Base-by-base conservation (phyloP, 305 asterid genomes). In the Rubia occidens region DNA sequence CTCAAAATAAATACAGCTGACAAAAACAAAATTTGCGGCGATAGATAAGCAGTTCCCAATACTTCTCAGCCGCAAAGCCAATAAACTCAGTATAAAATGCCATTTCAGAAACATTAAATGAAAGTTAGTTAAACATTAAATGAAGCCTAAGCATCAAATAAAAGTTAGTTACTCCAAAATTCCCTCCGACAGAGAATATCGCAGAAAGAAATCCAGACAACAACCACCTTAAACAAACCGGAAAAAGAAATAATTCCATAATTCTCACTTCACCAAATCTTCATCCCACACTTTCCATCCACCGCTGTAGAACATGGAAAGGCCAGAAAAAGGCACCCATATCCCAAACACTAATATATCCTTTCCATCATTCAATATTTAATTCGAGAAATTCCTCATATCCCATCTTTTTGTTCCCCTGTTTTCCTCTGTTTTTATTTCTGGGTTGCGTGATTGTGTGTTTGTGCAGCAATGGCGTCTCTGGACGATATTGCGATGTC, bases 401-500 rank as follows among this genome's bases (percentile, higher is more conserved):
- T 14, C 14, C 55, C 55, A 51, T 51, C 56, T n/a, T 51, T 15
- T 47, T 13, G 0, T 47, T 47, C 53, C 64, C 8, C 59, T 10
- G 40, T 70, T 11, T 49, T 71, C 2, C n/a, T 13, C 15, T 26
- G 49, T 69, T 39, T 32, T 14, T 45, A 17, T 61, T 8, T 51
- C 59, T 63, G 54, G 11, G 44, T 7, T 4, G 44, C 1, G 2
- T 6, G 29, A 18, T 10, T 45, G 9, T 11, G 20, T 62, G 40
- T 14, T 8, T 29, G 47, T n/a, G 26, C 14, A 26, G 51, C 67
- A 60, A 93, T 93, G 99, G 99, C 96, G 58, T 87, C 81, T 77
- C 83, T 87, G 42, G 85, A 73, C 72, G 97, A 94, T 81, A 94
- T 94, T 78, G 97, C 90, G 64, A 89, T 94, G 65, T 90, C 97